Conservation (phyloP, 805 yeast species). For the Saturnispora dispora region DNA sequence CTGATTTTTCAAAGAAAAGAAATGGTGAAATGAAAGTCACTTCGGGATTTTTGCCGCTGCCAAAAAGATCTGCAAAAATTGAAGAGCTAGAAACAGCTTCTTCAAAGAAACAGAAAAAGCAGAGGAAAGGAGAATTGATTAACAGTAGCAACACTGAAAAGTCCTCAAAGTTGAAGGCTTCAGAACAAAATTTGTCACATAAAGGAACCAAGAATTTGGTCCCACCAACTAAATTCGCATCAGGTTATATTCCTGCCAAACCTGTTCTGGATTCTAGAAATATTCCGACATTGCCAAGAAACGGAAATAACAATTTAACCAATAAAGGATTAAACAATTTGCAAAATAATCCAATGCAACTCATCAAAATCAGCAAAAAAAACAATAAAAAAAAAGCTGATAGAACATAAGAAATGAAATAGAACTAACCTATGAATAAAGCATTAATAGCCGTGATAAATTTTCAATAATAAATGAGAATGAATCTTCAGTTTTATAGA, state of each 20-base stretch:
- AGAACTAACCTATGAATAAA: not conserved
- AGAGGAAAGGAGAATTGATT: not conserved
- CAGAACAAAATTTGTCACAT: not conserved
- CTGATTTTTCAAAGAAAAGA: not conserved
- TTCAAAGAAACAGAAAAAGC: not conserved
- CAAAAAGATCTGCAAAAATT: slow-evolving; percentile 1
- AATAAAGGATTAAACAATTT: not conserved
- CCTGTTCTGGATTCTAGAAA: slow-evolving; percentile 3
- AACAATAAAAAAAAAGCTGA: not conserved
- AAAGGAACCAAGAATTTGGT: not conserved
- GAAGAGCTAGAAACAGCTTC: not conserved
- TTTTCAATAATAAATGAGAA: not conserved
- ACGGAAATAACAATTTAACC: not conserved
- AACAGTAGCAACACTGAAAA: not conserved
- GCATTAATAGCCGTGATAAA: not conserved
- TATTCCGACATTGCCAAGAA: slow-evolving; percentile 5
- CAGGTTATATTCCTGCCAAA: slow-evolving; percentile 5
- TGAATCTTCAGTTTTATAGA: not conserved
- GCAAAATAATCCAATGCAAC: slow-evolving; percentile 6
- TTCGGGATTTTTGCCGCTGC: slow-evolving; percentile 6
- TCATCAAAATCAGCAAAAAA: slow-evolving; percentile 13
- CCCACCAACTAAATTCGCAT: not conserved
- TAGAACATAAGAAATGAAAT: not conserved
- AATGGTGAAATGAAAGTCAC: not conserved
- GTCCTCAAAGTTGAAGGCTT: not conserved